These are phyloP conservation scores for Cyclaneusma minus DNA, from an alignment of 2,329 filamentous ascomycete species.

Conservation along the genomic window DNA sequence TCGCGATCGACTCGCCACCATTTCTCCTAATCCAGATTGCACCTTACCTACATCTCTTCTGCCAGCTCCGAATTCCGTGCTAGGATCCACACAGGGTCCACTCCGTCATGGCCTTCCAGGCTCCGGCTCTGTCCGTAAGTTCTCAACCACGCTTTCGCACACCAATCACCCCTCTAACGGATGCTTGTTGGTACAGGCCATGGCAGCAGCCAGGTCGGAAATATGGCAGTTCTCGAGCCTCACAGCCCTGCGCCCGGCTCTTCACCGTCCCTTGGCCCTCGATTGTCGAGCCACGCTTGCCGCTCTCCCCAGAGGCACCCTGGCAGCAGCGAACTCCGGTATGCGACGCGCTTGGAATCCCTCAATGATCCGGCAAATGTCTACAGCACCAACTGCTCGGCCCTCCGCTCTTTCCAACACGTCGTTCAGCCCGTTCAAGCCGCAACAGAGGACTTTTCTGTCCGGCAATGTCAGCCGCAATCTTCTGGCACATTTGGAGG, in stretches of 20 bases:
- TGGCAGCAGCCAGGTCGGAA: slow-evolving; percentile 25
- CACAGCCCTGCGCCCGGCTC: no score
- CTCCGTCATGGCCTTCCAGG: slow-evolving; percentile 17
- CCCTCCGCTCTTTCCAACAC: slow-evolving; percentile 7
- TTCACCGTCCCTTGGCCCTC: slow-evolving; percentile 3
- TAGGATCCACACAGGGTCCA: no score
- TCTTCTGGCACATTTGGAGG: slow-evolving; percentile 72
- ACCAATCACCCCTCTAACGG: slow-evolving; percentile 1
- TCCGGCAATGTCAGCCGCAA: slow-evolving; percentile 26
- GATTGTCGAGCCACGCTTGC: slow-evolving; percentile 6
- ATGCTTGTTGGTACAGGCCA: slow-evolving; percentile 21
- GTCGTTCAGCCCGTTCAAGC: slow-evolving; percentile 4
- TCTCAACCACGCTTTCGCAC: neutral
- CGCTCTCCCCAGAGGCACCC: slow-evolving; percentile 9
- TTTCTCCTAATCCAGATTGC: no score
- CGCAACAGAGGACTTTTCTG: slow-evolving; percentile 13
- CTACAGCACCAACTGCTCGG: slow-evolving; percentile 6
- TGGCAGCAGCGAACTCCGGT: slow-evolving; percentile 11
- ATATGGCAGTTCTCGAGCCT: slow-evolving; percentile 21
- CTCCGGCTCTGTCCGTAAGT: slow-evolving; percentile 13
- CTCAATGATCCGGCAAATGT: slow-evolving; percentile 10
- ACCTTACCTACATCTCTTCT: no score
- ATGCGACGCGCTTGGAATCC: slow-evolving; percentile 5
- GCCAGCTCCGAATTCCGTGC: no score
- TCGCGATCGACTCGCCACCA: no score